Conservation (phyloP, 164 flowering plant genomes). For the grape (Vitis vinifera) region ASM3070453v1 NC_081806.1:3872501-3873000, state of each 20-base stretch:
- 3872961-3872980: too few relatives aligned
- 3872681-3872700: slow-evolving; percentile 74
- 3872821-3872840: too few relatives aligned
- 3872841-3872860: too few relatives aligned
- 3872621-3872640: slow-evolving; percentile 93
- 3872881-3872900: too few relatives aligned
- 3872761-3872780: not conserved
- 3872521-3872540: slow-evolving; percentile 18
- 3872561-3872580: slow-evolving; percentile 17
- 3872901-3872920: too few relatives aligned
- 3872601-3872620: slow-evolving; percentile 81
- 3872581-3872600: slow-evolving; percentile 80
- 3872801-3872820: too few relatives aligned
- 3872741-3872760: not conserved
- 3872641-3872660: slow-evolving; percentile 87
- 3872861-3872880: too few relatives aligned
- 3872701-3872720: slow-evolving; percentile 4
- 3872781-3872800: too few relatives aligned
- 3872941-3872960: too few relatives aligned
- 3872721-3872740: not conserved
- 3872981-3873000: too few relatives aligned
- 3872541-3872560: not conserved
- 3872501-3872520: slow-evolving; percentile 80
- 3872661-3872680: slow-evolving; percentile 70
- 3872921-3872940: too few relatives aligned